Conservation (phyloP, 2,329 filamentous ascomycete species). For the Penicillium brevicompactum region DNA sequence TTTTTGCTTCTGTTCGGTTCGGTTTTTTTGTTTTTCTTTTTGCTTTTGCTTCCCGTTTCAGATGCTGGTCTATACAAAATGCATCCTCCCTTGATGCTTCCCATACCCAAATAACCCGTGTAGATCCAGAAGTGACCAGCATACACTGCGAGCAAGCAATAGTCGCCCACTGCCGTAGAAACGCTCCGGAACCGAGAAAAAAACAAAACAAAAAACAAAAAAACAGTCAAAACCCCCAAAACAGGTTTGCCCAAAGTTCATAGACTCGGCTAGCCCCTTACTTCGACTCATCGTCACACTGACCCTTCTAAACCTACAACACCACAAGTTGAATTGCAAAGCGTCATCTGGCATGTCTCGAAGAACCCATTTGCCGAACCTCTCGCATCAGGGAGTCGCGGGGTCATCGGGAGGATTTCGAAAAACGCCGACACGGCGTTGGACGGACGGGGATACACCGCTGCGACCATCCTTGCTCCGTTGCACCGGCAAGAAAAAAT, state of each 20-base stretch:
- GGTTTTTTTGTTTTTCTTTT: background rate
- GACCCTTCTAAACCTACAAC: slow-evolving; percentile 14
- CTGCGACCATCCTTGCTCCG: slow-evolving; percentile 21
- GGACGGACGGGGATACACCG: slow-evolving; percentile 19
- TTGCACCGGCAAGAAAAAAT: slow-evolving; percentile 10
- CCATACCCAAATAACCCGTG: background rate
- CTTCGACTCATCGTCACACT: slow-evolving; percentile 19
- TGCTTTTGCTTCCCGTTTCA: background rate
- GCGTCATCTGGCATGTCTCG: background rate
- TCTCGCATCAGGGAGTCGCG: background rate
- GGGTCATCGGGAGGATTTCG: slow-evolving; percentile 10
- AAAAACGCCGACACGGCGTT: slow-evolving; percentile 22
- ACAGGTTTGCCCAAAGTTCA: background rate
- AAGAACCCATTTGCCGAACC: background rate
- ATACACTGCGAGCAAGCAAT: slow-evolving; percentile 1
- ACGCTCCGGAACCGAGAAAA: background rate
- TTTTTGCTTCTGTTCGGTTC: background rate
- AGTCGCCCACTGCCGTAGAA: background rate
- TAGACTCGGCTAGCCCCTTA: slow-evolving; percentile 23
- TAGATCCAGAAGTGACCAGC: background rate
- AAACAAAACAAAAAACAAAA: background rate
- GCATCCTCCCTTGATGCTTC: background rate
- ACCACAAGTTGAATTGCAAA: background rate
- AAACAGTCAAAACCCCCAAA: background rate
- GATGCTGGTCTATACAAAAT: too few species aligned